Evolutionary conservation across 768 basidiomycete species (phyloP).

Genomic region (Auriscalpium microsporum): DNA sequence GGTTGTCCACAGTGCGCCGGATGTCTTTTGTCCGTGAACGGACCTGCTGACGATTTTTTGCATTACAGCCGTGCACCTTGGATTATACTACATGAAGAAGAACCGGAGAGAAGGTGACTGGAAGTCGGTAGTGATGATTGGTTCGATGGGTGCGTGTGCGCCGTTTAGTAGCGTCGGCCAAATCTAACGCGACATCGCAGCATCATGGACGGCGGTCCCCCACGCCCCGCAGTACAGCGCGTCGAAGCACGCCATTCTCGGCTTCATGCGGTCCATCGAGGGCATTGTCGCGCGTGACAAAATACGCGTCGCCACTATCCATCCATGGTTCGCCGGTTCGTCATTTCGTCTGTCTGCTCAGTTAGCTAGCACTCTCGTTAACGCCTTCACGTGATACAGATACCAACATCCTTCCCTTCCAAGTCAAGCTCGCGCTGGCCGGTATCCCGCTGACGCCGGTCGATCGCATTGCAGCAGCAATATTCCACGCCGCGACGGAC

Average conservation of each 20-base stretch:
- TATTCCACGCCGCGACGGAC: constrained; percentile 43
- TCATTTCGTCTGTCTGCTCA: background rate
- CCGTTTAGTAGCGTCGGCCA: no score
- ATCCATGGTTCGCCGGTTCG: constrained; percentile 47
- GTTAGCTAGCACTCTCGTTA: background rate
- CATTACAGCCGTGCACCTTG: constrained; percentile 38
- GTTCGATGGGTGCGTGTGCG: constrained; percentile 39
- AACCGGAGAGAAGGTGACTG: constrained; percentile 28
- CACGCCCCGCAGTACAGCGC: constrained; percentile 37
- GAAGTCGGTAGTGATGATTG: constrained; percentile 44
- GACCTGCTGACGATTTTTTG: no score
- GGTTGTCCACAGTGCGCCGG: constrained; percentile 34
- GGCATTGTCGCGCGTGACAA: constrained; percentile 26
- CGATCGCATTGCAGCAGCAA: constrained; percentile 40
- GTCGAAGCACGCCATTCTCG: constrained; percentile 47
- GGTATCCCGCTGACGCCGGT: constrained; percentile 44
- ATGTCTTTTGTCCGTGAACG: background rate
- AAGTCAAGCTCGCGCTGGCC: constrained; percentile 33
- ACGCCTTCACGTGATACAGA: constrained; percentile 22
- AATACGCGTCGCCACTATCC: constrained; percentile 38
- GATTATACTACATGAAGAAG: constrained; percentile 40
- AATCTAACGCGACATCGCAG: constrained; percentile 19
- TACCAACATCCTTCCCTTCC: constrained; percentile 36
- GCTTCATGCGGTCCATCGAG: constrained; percentile 42
- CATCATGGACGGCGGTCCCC: constrained; percentile 43